A percentile compares a stretch with the other conserved stretches of the same genome.
Conservation (phyloP, 768 basidiomycete genomes). For the Tubosaeta sp. region DNA sequence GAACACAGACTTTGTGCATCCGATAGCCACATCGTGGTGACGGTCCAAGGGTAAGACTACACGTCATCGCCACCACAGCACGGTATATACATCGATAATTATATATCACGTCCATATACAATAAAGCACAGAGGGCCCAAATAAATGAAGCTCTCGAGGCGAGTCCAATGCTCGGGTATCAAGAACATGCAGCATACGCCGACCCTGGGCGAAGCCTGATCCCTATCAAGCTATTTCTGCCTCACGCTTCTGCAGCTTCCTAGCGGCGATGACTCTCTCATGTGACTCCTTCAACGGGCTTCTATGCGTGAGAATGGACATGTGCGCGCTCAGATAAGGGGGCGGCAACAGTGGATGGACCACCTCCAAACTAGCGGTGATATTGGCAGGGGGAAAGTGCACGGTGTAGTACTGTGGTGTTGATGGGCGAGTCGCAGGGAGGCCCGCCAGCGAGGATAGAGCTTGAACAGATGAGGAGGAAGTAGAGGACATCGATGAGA, state of each 20-base stretch:
- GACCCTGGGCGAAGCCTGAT: neutral
- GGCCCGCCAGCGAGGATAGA: slow-evolving; percentile 51
- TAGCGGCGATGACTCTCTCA: slow-evolving; percentile 61
- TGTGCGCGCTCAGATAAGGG: slow-evolving; percentile 66
- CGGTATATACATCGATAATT: neutral
- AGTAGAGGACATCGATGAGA: slow-evolving; percentile 51
- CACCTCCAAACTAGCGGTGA: slow-evolving; percentile 49
- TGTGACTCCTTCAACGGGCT: slow-evolving; percentile 67
- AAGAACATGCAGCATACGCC: slow-evolving; percentile 4
- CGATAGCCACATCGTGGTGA: slow-evolving; percentile 44
- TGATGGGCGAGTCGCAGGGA: slow-evolving; percentile 39
- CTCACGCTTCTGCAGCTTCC: slow-evolving; percentile 33
- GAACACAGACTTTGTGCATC: slow-evolving; percentile 44
- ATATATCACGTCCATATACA: slow-evolving; percentile 17
- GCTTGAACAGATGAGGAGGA: slow-evolving; percentile 49
- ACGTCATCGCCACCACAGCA: slow-evolving; percentile 21
- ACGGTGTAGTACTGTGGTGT: slow-evolving; percentile 47
- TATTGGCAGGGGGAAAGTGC: slow-evolving; percentile 63
- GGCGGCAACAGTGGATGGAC: slow-evolving; percentile 70
- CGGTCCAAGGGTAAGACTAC: slow-evolving; percentile 1
- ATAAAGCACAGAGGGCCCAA: slow-evolving; percentile 22
- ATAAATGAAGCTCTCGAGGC: slow-evolving; percentile 18
- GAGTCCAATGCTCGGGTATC: slow-evolving; percentile 22
- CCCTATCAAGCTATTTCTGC: neutral
- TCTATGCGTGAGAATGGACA: slow-evolving; percentile 62